Conservation (phyloP, 2,329 filamentous ascomycete genomes). For the Fusarium denticulatum region DNA sequence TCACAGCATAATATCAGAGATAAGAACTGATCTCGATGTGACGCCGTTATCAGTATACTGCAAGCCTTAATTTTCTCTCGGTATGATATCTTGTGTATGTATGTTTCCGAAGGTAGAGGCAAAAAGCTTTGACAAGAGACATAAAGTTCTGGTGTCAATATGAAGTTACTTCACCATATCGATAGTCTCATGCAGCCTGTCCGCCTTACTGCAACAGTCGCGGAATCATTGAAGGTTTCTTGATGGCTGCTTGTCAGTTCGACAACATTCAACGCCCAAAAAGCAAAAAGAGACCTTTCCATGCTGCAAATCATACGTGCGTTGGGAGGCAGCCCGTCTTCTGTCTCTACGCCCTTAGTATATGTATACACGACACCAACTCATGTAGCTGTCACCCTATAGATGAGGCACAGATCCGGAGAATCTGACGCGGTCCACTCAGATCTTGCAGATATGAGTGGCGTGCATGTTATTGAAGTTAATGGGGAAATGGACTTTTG, state of each 20-base stretch:
- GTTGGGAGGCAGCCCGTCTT: not conserved
- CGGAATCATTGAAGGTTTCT: fast-evolving
- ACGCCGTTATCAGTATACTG: not conserved
- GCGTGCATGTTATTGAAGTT: not conserved
- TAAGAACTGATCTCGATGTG: not conserved
- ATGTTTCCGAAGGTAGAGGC: fast-evolving
- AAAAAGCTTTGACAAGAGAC: not conserved
- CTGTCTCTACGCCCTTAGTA: constrained; percentile 1
- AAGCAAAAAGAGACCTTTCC: fast-evolving
- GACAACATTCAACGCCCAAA: not conserved
- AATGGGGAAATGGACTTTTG: not conserved
- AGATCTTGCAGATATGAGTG: not conserved
- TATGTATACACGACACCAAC: constrained; percentile 7
- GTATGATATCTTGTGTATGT: fast-evolving
- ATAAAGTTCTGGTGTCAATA: not conserved
- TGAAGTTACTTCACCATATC: fast-evolving
- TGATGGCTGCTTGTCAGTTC: not conserved
- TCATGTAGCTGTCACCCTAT: not conserved
- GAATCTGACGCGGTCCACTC: not conserved
- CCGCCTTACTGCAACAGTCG: too few relatives aligned
- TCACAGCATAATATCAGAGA: not conserved
- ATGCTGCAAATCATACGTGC: not conserved
- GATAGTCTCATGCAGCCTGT: not conserved
- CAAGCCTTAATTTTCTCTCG: fast-evolving
- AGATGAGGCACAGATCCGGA: too few relatives aligned